phyloP scores from a whole-genome alignment of 2,329 filamentous ascomycete species.

The Aureobasidium namibiae region DNA sequence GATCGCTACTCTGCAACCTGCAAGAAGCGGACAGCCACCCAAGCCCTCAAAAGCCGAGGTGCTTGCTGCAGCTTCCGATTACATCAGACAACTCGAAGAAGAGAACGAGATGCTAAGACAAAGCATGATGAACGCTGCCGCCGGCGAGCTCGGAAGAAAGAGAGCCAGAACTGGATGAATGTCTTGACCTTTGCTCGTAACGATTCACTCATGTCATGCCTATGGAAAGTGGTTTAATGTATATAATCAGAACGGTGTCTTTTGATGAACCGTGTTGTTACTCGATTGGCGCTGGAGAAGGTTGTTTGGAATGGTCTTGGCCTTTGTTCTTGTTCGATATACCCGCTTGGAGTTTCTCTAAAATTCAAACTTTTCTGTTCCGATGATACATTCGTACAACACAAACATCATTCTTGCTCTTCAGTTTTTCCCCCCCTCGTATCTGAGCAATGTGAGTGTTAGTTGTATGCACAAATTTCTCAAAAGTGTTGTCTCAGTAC shows the following conservation, averaged over 20 bases:
- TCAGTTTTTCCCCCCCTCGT: too few species aligned
- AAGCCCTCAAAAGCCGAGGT: conserved; percentile 7
- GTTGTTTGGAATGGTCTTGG: background rate
- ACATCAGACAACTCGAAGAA: conserved; percentile 9
- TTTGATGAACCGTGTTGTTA: background rate
- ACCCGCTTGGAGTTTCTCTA: background rate
- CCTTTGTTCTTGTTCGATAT: background rate
- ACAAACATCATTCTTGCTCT: background rate
- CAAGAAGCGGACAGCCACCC: background rate
- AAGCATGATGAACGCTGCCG: background rate
- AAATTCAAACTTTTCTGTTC: background rate
- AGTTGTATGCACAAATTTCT: background rate
- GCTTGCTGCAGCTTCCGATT: conserved; percentile 1
- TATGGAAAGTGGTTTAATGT: background rate
- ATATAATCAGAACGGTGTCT: background rate
- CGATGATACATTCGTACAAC: background rate
- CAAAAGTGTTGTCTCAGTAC: background rate
- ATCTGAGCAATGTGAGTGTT: background rate
- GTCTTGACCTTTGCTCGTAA: background rate
- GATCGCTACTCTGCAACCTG: background rate
- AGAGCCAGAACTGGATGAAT: conserved; percentile 1
- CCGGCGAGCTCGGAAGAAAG: background rate
- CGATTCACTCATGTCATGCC: background rate
- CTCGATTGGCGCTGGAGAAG: background rate
- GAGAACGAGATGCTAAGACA: conserved; percentile 9